Conservation (phyloP, 2,329 filamentous ascomycete genomes). For the Pseudogymnoascus sp. region DNA sequence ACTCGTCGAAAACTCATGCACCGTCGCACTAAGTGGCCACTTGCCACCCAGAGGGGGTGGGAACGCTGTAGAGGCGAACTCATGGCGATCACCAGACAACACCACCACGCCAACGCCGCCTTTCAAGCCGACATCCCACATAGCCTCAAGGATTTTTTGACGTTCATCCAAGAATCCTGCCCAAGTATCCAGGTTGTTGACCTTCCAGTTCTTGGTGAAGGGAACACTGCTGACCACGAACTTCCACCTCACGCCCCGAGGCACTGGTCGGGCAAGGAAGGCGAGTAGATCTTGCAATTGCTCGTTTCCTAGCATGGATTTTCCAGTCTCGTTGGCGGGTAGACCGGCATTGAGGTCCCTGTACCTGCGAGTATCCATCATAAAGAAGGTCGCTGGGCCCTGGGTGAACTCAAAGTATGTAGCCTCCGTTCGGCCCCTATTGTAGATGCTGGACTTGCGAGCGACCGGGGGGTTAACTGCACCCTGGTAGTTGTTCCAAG, state of each 20-base stretch:
- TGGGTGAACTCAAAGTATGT: slow-evolving; percentile 88
- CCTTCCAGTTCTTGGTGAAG: slow-evolving; percentile 95
- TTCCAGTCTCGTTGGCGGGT: slow-evolving; percentile 54
- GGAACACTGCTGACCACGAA: slow-evolving; percentile 84
- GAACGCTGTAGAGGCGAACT: slow-evolving; percentile 85
- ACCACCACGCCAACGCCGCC: slow-evolving; percentile 72
- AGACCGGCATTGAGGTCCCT: slow-evolving; percentile 59
- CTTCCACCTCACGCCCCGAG: slow-evolving; percentile 82
- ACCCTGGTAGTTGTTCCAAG: slow-evolving; percentile 81
- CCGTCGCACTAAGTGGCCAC: slow-evolving; percentile 57
- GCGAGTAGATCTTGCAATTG: slow-evolving; percentile 74
- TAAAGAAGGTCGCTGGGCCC: slow-evolving; percentile 88
- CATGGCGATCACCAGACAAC: slow-evolving; percentile 88
- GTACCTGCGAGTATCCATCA: slow-evolving; percentile 86
- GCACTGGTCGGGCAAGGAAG: slow-evolving; percentile 68
- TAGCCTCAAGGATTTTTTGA: slow-evolving; percentile 71
- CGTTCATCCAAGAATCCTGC: slow-evolving; percentile 83
- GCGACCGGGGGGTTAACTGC: slow-evolving; percentile 72
- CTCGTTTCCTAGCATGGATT: slow-evolving; percentile 78
- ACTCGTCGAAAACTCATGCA: slow-evolving; percentile 87
- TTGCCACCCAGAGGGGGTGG: slow-evolving; percentile 52
- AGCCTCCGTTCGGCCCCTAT: slow-evolving; percentile 41
- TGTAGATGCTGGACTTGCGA: slow-evolving; percentile 39
- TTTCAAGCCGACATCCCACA: slow-evolving; percentile 74
- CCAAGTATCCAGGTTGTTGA: slow-evolving; percentile 88